Evolutionary conservation across 2,329 filamentous ascomycete genomes (phyloP), one percentile per base, ranked within the genome.

Genomic region (Pyrenochaeta sp.): DNA sequence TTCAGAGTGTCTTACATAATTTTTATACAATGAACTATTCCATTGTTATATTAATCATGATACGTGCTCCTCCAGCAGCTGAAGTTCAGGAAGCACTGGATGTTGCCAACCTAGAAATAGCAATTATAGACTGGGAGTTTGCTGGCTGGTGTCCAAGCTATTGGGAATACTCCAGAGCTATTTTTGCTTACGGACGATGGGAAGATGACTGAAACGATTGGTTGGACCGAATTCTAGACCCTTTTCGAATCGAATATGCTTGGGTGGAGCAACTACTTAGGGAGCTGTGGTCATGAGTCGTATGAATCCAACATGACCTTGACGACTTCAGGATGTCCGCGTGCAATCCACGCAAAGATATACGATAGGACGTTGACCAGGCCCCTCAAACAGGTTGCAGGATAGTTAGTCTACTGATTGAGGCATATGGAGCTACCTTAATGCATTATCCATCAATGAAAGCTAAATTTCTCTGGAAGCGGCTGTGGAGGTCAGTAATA

Each of bases 101-200:
- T 39, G 25, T 34, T 24, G 46, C 58, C 39, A 39, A 65, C 30
- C 55, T 52, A 40, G 50, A 74, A 50, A 59, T 78, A 1, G 70
- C 73, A 6, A 63, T 82, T 19, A 71, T 82, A 50, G 78, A 80
- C 68, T 81, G 77, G 79, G 78, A 80, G 54, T 74, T 56, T 44
- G 68, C 76, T 22, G 76, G 77, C 32, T 80, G 74, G 77, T 77
- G 77, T 60, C 77, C 76, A 25, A 69, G 54, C 22, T 79, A 79
- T 61, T 80, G 75, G 78, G 78, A 80, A 63, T 79, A 79, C 63
- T 72, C 74, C 28, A 72, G 68, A 55, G 72, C 78, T 42, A 62
- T 76, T 54, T 73, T 70, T 64, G 65, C 64, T 42, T 72, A 68
- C 49, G 71, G 72, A 45, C 48, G 59, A 57, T 78, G 73, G 71